Percentiles rank a stretch among this genome's conserved stretches.
phyloP scores from a whole-genome alignment of 139 green algal genomes.

The Desmodesmus armatus region DNA sequence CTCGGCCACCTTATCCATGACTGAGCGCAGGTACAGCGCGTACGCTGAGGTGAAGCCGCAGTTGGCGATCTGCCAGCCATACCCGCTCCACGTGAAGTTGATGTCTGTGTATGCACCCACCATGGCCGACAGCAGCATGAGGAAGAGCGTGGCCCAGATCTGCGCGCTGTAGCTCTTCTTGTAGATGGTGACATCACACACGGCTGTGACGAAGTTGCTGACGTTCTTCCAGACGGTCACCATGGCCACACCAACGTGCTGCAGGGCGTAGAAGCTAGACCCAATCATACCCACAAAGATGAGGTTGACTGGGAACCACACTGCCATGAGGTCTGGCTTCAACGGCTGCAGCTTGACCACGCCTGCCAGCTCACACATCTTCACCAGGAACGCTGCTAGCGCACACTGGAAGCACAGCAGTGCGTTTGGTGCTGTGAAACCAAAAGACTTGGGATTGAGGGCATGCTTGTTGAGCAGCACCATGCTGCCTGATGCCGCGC shows the following conservation, averaged over 20 bases:
- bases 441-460: conserved; percentile 76
- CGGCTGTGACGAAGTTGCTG: conserved; percentile 91
- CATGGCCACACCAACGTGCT: conserved; percentile 51
- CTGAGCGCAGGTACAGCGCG: conserved; percentile 82
- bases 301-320: conserved; percentile 91
- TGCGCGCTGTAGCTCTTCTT: conserved; percentile 63
- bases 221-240: conserved; percentile 83
- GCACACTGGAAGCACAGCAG: conserved; percentile 91
- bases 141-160: conserved; percentile 80
- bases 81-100: conserved; percentile 73
- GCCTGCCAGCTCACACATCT: conserved; percentile 62
- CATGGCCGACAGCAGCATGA: conserved; percentile 89
- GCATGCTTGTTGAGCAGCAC: conserved; percentile 90
- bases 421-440: conserved; percentile 77
- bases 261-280: conserved; percentile 84
- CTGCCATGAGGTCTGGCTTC: conserved; percentile 64
- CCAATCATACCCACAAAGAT: conserved; percentile 96
- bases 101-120: conserved; percentile 87
- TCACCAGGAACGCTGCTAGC: conserved; percentile 75
- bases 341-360: conserved; percentile 79
- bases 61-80: conserved; percentile 84
- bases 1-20: conserved; percentile 87
- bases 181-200: conserved; percentile 85
- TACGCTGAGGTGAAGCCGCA: conserved; percentile 90
- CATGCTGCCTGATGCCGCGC: conserved; percentile 63